Base-by-base conservation (phyloP, 164 flowering plant species). In the Stephania cephalantha region DNA sequence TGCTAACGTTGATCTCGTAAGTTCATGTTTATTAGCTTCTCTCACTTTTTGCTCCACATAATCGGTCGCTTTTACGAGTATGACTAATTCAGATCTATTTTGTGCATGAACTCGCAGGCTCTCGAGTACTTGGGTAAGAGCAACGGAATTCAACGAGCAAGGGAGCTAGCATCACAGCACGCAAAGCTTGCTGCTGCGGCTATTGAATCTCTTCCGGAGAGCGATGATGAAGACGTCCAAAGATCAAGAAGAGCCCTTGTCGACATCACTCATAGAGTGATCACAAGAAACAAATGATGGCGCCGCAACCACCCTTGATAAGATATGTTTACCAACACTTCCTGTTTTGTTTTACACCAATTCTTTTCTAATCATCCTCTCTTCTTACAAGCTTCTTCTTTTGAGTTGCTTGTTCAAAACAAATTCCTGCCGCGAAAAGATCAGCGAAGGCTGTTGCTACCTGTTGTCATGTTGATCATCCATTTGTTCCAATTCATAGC, bases 91-190 rank as follows among this genome's bases (percentile, higher is more conserved):
- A 22, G 11, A 7, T 17, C 50, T 20, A 15, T n/a, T 12, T 31
- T 58, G 6, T 55, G 73, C 20, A 64, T 7, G 5, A 68, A 73
- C 25, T 10, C 64, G 4, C 81, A 95, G 99, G 99, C 97, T 8
- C 88, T 95, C 6, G 97, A 90, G 11, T 92, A 89, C 80, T 96
- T 93, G 42, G 88, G 90, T 25, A 93, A 80, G 84, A 95, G 99
- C 74, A 79, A 66, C 9, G 99, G 99, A 64, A 88, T 95, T 70
- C 90, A 89, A 76, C 86, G 82, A 79, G 80, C 98, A 10, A 86
- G 82, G 69, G 94, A 95, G 67, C 85, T 95, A 63, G 99, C 99
- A 9, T 71, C 72, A 30, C 84, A 91, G 79, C 97, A 95, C 72
- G 98, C 98, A 13, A 80, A 79, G 74, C 90, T 85, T 73, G 99